phyloP scores from a whole-genome alignment of 495 filamentous ascomycete species.

The Podospora didyma region DNA sequence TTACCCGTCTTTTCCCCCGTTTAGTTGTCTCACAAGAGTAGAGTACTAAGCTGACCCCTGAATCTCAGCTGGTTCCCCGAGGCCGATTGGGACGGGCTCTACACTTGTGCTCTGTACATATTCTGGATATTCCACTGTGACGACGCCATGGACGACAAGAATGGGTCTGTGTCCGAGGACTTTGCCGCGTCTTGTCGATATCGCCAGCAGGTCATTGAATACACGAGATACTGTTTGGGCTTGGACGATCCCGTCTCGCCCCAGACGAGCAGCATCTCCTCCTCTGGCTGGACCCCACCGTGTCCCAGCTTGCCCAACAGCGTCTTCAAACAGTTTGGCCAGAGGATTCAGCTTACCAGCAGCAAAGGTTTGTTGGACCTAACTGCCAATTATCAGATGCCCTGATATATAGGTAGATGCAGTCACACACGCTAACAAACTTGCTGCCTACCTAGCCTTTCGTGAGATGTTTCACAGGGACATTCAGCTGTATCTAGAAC shows the following conservation, averaged over 20 bases:
- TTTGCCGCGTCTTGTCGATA: conserved; percentile 5
- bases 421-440: no score
- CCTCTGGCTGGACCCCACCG: not conserved
- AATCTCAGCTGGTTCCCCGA: conserved; percentile 15
- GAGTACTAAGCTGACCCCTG: no score
- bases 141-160: conserved; percentile 9
- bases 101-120: conserved; percentile 5
- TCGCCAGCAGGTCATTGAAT: conserved; percentile 2
- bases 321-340: conserved; percentile 6
- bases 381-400: no score
- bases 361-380: not conserved
- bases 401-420: no score
- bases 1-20: no score
- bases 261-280: not conserved
- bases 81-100: conserved; percentile 10
- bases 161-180: not conserved
- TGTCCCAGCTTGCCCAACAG: conserved; percentile 7
- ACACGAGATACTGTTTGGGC: conserved; percentile 5
- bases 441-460: not conserved
- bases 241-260: not conserved
- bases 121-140: conserved; percentile 15
- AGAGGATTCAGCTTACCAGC: not conserved
- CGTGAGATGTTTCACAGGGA: conserved; percentile 7
- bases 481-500: conserved; percentile 5
- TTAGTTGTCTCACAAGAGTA: no score